Conservation (phyloP, 225 moss, liverwort and hornwort genomes). For the Bryum argenteum region DNA sequence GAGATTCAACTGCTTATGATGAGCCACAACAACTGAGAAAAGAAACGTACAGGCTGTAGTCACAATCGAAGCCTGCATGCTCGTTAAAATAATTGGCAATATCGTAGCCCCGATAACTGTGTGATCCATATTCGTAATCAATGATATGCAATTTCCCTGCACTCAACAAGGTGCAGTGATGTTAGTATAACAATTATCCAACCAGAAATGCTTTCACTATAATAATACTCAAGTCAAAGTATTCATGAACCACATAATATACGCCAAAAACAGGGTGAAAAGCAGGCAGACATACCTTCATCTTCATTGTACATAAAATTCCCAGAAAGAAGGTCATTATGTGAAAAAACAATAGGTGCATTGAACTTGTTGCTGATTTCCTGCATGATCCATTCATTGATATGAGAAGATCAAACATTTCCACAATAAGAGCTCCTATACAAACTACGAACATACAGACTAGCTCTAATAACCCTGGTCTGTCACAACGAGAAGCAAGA, state of each 20-base stretch:
- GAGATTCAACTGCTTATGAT: constrained; percentile 23
- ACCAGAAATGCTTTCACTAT: background rate
- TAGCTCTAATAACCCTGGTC: background rate
- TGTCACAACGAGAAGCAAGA: constrained; percentile 4
- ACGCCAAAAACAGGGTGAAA: constrained; percentile 2
- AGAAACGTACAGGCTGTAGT: constrained; percentile 79
- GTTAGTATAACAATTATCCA: background rate
- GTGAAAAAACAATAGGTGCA: constrained; percentile 79
- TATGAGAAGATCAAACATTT: constrained; percentile 5
- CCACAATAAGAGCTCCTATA: too few relatives aligned
- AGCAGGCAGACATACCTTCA: constrained; percentile 43
- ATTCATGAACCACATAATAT: background rate
- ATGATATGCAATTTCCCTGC: constrained; percentile 70
- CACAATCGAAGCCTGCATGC: constrained; percentile 92
- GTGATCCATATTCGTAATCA: constrained; percentile 86
- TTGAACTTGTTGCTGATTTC: constrained; percentile 51
- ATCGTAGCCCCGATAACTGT: constrained; percentile 86
- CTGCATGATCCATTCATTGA: constrained; percentile 48
- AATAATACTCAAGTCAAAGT: constrained; percentile 3
- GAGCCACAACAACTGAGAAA: constrained; percentile 25
- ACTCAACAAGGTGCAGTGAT: constrained; percentile 14
- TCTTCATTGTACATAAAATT: constrained; percentile 90
- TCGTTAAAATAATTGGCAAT: constrained; percentile 95
- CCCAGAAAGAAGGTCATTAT: constrained; percentile 95
- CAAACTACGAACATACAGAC: background rate